Percentiles rank a stretch among this genome's conserved stretches.
Conservation (phyloP, 495 filamentous ascomycete species). For the Trichoderma orchidacearum region DNA sequence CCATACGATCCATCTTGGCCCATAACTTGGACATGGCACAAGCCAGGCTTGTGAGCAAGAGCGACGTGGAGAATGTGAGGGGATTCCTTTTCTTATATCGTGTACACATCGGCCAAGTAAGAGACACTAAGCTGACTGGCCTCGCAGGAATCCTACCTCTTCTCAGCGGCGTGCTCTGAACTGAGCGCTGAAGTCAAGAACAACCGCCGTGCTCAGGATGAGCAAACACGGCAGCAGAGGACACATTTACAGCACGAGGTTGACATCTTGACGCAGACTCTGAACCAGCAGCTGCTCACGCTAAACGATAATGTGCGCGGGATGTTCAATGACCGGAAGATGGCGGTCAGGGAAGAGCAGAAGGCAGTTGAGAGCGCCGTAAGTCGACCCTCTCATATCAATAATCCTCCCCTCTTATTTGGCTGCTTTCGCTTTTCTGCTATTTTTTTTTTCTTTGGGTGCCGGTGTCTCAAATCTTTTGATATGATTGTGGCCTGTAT, state of each 20-base stretch:
- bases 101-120: no score
- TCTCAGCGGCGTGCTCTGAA: slow-evolving; percentile 87
- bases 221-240: slow-evolving; percentile 63
- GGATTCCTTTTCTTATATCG: not conserved
- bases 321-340: slow-evolving; percentile 92
- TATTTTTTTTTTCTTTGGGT: not conserved
- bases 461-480: not conserved
- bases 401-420: no score
- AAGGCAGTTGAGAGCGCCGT: slow-evolving; percentile 63
- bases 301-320: slow-evolving; percentile 86
- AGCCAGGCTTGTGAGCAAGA: slow-evolving; percentile 60
- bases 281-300: slow-evolving; percentile 63
- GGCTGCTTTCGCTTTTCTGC: not conserved
- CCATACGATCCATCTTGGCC: slow-evolving; percentile 59
- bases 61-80: slow-evolving; percentile 57
- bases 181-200: slow-evolving; percentile 68
- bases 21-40: slow-evolving; percentile 69
- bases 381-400: no score
- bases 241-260: slow-evolving; percentile 81
- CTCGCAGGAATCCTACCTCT: slow-evolving; percentile 86
- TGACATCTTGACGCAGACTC: slow-evolving; percentile 74
- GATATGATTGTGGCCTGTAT: not conserved
- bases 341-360: slow-evolving; percentile 78
- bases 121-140: no score
- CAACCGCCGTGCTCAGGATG: slow-evolving; percentile 43